A percentile compares a stretch with the other conserved stretches of the same genome.
phyloP scores from a whole-genome alignment of 768 basidiomycete species.

The Tylopilus subfusipes region DNA sequence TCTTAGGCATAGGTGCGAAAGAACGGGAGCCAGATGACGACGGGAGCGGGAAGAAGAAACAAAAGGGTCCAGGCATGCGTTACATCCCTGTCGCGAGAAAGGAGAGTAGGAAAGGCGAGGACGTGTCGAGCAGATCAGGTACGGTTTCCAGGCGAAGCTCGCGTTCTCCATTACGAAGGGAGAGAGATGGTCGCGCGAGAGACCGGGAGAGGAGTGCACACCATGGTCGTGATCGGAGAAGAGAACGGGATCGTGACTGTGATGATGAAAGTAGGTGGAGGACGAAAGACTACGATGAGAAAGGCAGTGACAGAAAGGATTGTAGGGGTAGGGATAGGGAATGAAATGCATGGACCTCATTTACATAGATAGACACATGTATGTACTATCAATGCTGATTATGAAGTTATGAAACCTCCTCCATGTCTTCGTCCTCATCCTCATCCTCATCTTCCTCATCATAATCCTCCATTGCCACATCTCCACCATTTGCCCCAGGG shows the following conservation, averaged over 20 bases:
- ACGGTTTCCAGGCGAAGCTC: constrained; percentile 48
- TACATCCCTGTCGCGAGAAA: constrained; percentile 82
- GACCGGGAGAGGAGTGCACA: constrained; percentile 12
- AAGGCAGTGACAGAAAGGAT: constrained; percentile 17
- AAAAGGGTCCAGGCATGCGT: constrained; percentile 54
- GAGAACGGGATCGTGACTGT: constrained; percentile 11
- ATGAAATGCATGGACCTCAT: not conserved
- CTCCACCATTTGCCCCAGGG: constrained; percentile 19
- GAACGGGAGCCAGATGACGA: constrained; percentile 72
- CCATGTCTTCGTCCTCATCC: constrained; percentile 67
- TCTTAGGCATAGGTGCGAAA: constrained; percentile 94
- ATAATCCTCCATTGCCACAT: constrained; percentile 37
- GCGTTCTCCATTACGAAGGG: constrained; percentile 41
- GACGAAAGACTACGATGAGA: constrained; percentile 11
- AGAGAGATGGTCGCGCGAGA: constrained; percentile 5
- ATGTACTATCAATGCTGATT: not conserved
- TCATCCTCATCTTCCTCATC: constrained; percentile 44
- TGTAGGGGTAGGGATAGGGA: constrained; percentile 10
- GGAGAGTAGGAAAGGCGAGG: constrained; percentile 43
- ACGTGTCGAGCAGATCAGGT: constrained; percentile 34
- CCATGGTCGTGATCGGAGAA: constrained; percentile 15
- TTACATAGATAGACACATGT: not conserved
- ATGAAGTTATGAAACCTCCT: constrained; percentile 55
- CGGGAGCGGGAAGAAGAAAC: constrained; percentile 54
- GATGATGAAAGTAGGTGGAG: constrained; percentile 12